Base-by-base conservation (phyloP, 768 basidiomycete species). In the Pleurotus salmoneostramineus region DNA sequence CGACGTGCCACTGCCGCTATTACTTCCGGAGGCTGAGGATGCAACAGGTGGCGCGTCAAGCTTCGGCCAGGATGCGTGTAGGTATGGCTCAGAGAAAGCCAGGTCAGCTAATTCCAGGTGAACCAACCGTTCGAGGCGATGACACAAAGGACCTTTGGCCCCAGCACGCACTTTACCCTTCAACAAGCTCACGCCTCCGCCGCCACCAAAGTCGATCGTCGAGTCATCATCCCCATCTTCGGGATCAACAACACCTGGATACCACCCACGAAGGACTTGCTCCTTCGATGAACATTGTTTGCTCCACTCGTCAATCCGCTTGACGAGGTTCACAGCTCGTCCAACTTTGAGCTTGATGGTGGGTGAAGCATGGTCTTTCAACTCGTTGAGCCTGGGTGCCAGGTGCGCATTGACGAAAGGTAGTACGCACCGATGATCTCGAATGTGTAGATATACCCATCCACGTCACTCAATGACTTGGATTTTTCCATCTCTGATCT, bases 381-480 rank as follows among this genome's bases (percentile, higher is more conserved):
- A 50, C 15, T 7, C 11, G 8, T 63, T 3, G 21, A 27, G 14
- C 5, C 7, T 14, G 17, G 34, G 27, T 4, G 56, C 15, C 50
- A 49, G 12, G 54, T 5, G 42, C 34, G 11, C 2, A 11, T 44
- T 11, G 47, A 6, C 46, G 15, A 27, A 52, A 17, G 50, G 62
- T 68, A 47, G 21, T 27, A 27, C 21, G 21, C 67, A 89, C 89
- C 87, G 67, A 83, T 79, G 57, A 93, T 88, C 69, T 93, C 88
- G 66, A 87, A 93, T 0, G 84, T 82, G 62, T 94, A 94, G 51
- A 94, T 93, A 64, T 89, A 93, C 0, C 92, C 92, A 3, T 79
- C 73, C 14, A 77, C 80, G 62, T 93, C 61, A 17, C 55, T 33
- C 37, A 27, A 31, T 32, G 59, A 59, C 12, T 56, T 58, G 11